Base-by-base conservation (phyloP, 2,329 filamentous ascomycete genomes). In the Ambrosiella beaveri region DNA sequence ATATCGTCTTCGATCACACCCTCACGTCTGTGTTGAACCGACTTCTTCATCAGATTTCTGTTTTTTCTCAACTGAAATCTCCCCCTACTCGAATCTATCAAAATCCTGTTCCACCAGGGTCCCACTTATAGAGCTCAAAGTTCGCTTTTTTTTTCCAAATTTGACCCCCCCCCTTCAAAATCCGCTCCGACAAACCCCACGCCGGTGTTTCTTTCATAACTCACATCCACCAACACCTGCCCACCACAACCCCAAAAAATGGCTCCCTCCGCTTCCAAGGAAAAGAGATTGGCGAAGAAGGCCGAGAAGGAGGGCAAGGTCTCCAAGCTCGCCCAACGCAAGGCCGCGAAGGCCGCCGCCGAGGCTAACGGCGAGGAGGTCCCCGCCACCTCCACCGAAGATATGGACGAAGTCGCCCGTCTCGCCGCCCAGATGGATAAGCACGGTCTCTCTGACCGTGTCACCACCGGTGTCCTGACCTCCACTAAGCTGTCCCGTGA, bases 401-500 rank as follows among this genome's bases (percentile, higher is more conserved):
- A 91, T 75, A 73, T 84, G 71, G 82, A 85, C 64, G 85, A 85
- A 68, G 84, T 96, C 63, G 86, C 89, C 75, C 89, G 89, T 70
- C 79, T 98, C 64, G 84, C 86, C 50, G 78, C 90, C 57, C 94
- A 98, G 75, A 86, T 95, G 79, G 93, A 98, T 75, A 87, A 95
- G 75, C 82, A 95, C 70, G 93, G 93, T 68, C 79, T 98, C 64
- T 97, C 93, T 12, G 93, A 98, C 73, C 86, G 93, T 71, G 93
- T 98, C 71, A 98, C 94, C 62, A 98, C 93, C 61, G 93, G 93
- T 80, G 93, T 98, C 59, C 77, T 98, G 62, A 79, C 90, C 41
- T 98, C 93, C 50, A 81, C 91, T 63, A 73, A 80, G 63, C 78
- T 86, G 64, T 94, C 86, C 75, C 86, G 88, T 73, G 93, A 98